Conservation (phyloP, 176 grass and related monocot species). For the Musa troglodytarum region DNA sequence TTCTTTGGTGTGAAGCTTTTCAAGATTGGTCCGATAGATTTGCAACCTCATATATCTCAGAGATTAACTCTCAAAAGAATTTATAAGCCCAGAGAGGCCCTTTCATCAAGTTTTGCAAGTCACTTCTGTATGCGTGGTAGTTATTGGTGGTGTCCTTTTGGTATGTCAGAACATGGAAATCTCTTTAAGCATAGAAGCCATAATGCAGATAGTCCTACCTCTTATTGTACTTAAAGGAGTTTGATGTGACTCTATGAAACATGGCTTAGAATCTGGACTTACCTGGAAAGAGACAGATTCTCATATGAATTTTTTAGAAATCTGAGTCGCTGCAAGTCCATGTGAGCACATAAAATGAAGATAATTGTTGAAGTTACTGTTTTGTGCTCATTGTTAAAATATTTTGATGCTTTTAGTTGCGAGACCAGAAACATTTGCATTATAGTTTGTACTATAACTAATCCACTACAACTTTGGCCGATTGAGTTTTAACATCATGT, state of each 20-base stretch:
- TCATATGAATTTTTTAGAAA: not conserved
- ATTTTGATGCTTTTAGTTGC: too few relatives aligned
- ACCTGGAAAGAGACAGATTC: not conserved
- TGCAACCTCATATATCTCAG: too few relatives aligned
- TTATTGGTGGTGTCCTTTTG: not conserved
- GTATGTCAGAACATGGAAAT: not conserved
- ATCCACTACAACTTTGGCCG: not conserved
- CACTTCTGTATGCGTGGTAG: not conserved
- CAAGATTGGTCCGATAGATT: too few relatives aligned
- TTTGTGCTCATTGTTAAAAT: too few relatives aligned
- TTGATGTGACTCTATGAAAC: not conserved
- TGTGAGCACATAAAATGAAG: not conserved
- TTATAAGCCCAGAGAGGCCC: too few relatives aligned
- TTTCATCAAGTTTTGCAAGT: too few relatives aligned
- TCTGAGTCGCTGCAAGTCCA: not conserved
- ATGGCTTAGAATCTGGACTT: not conserved
- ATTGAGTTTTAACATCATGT: not conserved
- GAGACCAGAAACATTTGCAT: too few relatives aligned
- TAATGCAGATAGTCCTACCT: not conserved
- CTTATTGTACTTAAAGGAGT: not conserved
- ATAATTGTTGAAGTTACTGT: not conserved
- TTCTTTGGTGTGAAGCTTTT: too few relatives aligned
- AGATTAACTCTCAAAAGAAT: not conserved
- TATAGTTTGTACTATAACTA: too few relatives aligned
- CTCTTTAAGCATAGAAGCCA: not conserved